phyloP scores from a whole-genome alignment of 1,284 basidiomycete genomes.

The Takashimella tepidaria region DNA sequence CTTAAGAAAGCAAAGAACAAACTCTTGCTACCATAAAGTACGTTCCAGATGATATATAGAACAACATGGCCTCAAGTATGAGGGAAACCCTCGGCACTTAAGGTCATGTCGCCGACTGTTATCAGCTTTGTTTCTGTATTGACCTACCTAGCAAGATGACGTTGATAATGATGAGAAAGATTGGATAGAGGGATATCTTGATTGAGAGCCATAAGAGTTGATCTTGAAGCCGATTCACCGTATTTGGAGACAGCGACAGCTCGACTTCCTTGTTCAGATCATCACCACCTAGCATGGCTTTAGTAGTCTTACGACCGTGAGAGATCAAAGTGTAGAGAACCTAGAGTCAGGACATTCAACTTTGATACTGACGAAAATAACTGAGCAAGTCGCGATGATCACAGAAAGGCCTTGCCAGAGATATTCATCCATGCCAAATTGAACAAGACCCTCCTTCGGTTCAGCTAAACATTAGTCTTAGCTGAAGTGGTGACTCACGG shows the following conservation, averaged over 20 bases:
- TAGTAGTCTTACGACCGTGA: conserved; percentile 25
- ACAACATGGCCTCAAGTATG: conserved; percentile 8
- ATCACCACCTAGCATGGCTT: conserved; percentile 17
- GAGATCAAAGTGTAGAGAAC: background rate
- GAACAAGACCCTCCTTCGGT: background rate
- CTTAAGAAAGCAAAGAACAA: conserved; percentile 21
- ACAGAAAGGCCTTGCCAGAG: conserved; percentile 34
- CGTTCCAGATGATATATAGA: conserved; percentile 22
- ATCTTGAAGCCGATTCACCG: conserved; percentile 7
- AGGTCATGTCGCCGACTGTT: conserved; percentile 18
- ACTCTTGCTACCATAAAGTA: conserved; percentile 24
- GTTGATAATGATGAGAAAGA: conserved; percentile 23
- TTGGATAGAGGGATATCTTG: conserved; percentile 22
- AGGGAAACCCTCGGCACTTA: conserved; percentile 14
- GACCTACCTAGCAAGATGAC: conserved; percentile 11
- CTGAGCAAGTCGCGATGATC: conserved; percentile 22
- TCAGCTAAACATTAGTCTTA: background rate
- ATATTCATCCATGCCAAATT: conserved; percentile 27
- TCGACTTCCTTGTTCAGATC: background rate
- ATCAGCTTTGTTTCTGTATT: background rate
- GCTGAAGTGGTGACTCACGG: background rate
- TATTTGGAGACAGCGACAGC: background rate
- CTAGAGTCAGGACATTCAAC: too few relatives aligned
- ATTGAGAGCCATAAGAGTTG: conserved; percentile 21
- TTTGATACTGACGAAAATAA: conserved; percentile 5